phyloP scores from a whole-genome alignment of 768 basidiomycete species.

The Leccinellum luteum region DNA sequence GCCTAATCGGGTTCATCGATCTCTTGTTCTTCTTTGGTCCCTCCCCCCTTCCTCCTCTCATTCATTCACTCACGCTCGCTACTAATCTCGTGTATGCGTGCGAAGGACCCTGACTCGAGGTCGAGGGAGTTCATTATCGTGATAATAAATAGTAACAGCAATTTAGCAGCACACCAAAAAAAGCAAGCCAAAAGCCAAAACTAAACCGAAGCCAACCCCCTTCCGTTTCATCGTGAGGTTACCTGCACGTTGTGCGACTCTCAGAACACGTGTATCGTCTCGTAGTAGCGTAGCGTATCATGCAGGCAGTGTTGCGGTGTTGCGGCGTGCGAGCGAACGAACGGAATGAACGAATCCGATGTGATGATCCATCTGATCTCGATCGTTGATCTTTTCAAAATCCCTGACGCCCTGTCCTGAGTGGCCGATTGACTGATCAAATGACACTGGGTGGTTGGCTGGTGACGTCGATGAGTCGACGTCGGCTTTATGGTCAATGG shows the following conservation, averaged over 20 bases:
- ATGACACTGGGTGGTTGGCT: background rate
- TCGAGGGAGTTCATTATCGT: background rate
- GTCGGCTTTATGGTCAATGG: background rate
- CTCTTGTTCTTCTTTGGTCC: background rate
- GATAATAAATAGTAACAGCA: background rate
- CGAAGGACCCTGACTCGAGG: background rate
- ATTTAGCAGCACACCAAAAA: background rate
- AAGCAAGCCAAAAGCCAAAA: background rate
- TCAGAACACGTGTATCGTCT: background rate
- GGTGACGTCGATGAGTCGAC: background rate
- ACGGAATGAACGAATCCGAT: background rate
- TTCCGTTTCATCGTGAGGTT: slow-evolving; percentile 11
- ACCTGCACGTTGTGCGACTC: slow-evolving; percentile 13
- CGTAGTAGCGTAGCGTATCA: background rate
- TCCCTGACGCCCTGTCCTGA: background rate
- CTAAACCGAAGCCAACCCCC: background rate
- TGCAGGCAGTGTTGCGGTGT: background rate
- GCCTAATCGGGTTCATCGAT: background rate
- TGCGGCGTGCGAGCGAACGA: background rate
- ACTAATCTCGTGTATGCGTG: background rate
- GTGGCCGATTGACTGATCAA: background rate
- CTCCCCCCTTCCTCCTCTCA: background rate
- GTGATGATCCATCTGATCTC: background rate
- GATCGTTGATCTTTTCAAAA: background rate
- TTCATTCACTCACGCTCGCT: background rate